Evolutionary conservation across 352 stramenopile genomes (phyloP), one percentile per base, ranked within the genome.

Genomic region (Phytophthora pinifolia): DNA sequence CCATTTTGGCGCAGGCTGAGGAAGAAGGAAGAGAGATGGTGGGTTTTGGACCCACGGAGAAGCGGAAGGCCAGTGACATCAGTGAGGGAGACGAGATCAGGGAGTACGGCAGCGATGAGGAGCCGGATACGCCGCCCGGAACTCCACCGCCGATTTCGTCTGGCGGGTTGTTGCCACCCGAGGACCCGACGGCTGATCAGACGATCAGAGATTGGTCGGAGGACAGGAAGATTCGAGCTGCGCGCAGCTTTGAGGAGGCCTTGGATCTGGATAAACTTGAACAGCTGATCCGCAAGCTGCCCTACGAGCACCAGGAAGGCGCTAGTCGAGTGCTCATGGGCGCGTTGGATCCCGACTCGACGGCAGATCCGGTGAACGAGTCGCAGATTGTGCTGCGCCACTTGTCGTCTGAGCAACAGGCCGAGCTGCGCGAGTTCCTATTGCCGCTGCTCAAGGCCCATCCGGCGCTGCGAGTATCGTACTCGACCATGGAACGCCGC

Each of bases 381-480:
- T 83, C 77, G 41, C 82, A 90, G 59, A 81, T 93, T 44, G 61
- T 93, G 37, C 62, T 93, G 46, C 76, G 79, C 9, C 58, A 60
- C 27, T 62, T 90, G 39, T 73, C 76, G 4, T 37, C 48, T 1
- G 80, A 87, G 46, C 67, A 72, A 15, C 76, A 87, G 36, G 67
- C 75, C 8, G 81, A 89, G 34, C 54, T 91, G 12, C 44, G 67
- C 3, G 70, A 86, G 37, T 89, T 83, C 41, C 27, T 93, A 12
- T 37, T 93, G 36, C 83, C 83, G 30, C 47, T 88, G 34, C 70
- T 93, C 32, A 93, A 91, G 63, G 72, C 80, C 8, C 72, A 89
- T 35, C 80, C 82, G 32, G 72, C 74, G 29, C 60, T 90, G 37
- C 70, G 83, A 20, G 72, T 93, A 12, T 79, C 75, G 39, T 93